These are phyloP conservation scores for Starmerella floricola DNA, from an alignment of 805 yeast species.

Conservation along the genomic window DNA sequence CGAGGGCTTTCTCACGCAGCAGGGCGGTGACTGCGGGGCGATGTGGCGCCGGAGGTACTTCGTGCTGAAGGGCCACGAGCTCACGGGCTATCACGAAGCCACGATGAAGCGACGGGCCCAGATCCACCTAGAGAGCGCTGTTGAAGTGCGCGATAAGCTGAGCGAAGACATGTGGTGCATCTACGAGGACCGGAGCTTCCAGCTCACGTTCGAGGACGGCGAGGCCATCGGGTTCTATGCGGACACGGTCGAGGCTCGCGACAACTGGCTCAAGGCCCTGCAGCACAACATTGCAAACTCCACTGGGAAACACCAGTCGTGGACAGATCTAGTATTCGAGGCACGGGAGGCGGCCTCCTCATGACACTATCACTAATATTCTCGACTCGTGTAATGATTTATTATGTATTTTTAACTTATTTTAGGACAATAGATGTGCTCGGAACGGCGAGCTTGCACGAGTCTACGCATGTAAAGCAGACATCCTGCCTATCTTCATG, in stretches of 20 bases:
- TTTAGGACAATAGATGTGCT: no score
- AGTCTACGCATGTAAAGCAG: no score
- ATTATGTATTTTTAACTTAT: no score
- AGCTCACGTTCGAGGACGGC: slow-evolving; percentile 61
- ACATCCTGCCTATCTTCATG: no score
- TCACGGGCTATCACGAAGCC: slow-evolving; percentile 66
- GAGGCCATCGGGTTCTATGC: slow-evolving; percentile 81
- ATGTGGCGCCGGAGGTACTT: slow-evolving; percentile 67
- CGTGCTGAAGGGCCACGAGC: slow-evolving; percentile 52
- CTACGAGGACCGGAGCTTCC: slow-evolving; percentile 71
- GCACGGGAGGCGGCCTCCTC: no score
- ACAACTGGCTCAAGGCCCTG: slow-evolving; percentile 51
- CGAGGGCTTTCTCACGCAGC: slow-evolving; percentile 75
- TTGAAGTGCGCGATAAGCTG: slow-evolving; percentile 36
- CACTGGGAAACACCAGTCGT: slow-evolving; percentile 19
- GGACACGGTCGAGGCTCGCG: slow-evolving; percentile 49
- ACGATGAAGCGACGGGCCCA: slow-evolving; percentile 59
- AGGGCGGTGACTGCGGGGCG: slow-evolving; percentile 78
- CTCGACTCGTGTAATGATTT: no score
- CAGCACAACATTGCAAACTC: slow-evolving; percentile 38
- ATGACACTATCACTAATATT: no score
- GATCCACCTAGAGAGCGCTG: slow-evolving; percentile 61
- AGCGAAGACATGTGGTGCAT: slow-evolving; percentile 41
- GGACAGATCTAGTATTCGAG: slow-evolving; percentile 24
- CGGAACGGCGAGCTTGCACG: no score